phyloP scores from a whole-genome alignment of 495 filamentous ascomycete species.

The Penicillium cataractarum region DNA sequence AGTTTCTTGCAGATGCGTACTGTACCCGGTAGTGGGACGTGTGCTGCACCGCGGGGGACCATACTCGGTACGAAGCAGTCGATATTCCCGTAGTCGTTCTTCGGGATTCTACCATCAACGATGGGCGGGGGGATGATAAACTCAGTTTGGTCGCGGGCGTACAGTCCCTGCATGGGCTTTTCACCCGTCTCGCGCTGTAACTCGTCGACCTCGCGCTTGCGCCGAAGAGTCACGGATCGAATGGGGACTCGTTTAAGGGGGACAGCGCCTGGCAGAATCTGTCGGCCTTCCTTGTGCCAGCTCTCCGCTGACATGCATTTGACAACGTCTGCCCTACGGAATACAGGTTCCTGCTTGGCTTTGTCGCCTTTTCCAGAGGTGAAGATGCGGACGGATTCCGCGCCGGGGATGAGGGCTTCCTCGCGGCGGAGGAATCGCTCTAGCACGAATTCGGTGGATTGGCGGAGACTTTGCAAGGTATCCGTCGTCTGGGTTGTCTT shows the following conservation, averaged over 20 bases:
- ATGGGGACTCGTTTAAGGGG: conserved; percentile 88
- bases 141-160: conserved; percentile 82
- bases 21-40: conserved; percentile 77
- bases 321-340: conserved; percentile 75
- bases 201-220: conserved; percentile 89
- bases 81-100: conserved; percentile 95
- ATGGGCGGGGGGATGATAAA: conserved; percentile 87
- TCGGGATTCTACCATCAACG: conserved; percentile 85
- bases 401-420: conserved; percentile 76
- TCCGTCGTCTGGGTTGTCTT: conserved; percentile 70
- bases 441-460: conserved; percentile 82
- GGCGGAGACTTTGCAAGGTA: conserved; percentile 83
- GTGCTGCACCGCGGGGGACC: conserved; percentile 82
- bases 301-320: conserved; percentile 89
- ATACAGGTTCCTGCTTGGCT: conserved; percentile 77
- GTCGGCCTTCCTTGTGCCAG: conserved; percentile 96
- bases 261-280: conserved; percentile 65
- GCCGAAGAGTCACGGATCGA: conserved; percentile 83
- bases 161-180: conserved; percentile 85
- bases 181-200: conserved; percentile 74
- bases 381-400: conserved; percentile 75
- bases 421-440: conserved; percentile 89
- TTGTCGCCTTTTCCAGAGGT: conserved; percentile 68
- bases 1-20: conserved; percentile 80
- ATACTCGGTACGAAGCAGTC: conserved; percentile 93